phyloP scores from a whole-genome alignment of 202 grass and related monocot species.

The Schoenoplectus triqueter region DNA sequence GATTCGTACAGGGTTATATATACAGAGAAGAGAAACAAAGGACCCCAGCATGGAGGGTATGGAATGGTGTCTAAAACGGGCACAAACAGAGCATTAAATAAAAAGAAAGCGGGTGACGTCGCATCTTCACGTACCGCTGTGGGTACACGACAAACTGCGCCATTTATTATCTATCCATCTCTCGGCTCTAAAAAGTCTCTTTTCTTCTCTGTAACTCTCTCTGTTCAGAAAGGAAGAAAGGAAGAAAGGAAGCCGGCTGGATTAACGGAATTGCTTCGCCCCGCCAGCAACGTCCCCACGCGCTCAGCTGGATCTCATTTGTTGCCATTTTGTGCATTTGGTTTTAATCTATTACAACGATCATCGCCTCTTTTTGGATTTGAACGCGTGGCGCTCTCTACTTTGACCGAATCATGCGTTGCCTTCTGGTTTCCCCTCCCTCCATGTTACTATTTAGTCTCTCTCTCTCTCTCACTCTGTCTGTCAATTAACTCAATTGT shows the following conservation, averaged over 20 bases:
- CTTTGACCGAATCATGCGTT: slow-evolving; percentile 14
- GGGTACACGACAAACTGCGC: slow-evolving; percentile 15
- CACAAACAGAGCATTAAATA: slow-evolving; percentile 29
- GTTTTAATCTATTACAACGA: not conserved
- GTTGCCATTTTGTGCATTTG: not conserved
- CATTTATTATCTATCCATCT: slow-evolving; percentile 20
- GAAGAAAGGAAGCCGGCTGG: slow-evolving; percentile 23
- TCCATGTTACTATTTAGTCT: slow-evolving; percentile 1
- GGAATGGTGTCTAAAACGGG: not conserved
- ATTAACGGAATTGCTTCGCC: slow-evolving; percentile 38
- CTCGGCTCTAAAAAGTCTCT: slow-evolving; percentile 10
- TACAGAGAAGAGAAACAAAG: not conserved
- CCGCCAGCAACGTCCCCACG: slow-evolving; percentile 13
- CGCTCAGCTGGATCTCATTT: slow-evolving; percentile 1
- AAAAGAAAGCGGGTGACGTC: slow-evolving; percentile 25
- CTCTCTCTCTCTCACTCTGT: not conserved
- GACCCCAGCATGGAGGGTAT: not conserved
- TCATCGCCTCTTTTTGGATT: slow-evolving; percentile 7
- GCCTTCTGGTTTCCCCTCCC: not conserved
- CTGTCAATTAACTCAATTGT: slow-evolving; percentile 19
- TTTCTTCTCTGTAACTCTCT: not conserved
- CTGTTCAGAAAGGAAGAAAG: not conserved
- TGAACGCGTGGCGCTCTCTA: slow-evolving; percentile 2
- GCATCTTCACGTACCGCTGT: slow-evolving; percentile 14
- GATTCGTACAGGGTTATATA: not conserved